Evolutionary conservation across 2,329 filamentous ascomycete genomes (phyloP).

Genomic region (Neonectria punicea): DNA sequence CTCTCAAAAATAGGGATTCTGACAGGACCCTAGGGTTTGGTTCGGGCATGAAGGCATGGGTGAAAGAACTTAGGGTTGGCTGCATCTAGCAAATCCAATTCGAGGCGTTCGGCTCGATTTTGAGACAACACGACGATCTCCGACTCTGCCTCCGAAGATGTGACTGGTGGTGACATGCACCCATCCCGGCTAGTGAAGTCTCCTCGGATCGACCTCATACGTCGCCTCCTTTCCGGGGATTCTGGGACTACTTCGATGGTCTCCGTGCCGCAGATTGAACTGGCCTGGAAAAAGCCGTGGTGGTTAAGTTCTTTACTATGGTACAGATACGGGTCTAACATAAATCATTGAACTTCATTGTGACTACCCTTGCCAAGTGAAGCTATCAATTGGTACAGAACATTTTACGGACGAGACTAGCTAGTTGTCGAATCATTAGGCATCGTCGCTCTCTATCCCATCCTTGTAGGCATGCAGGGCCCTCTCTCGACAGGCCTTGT

Average conservation of each 20-base stretch:
- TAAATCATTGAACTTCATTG: conserved; percentile 36
- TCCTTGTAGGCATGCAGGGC: conserved; percentile 78
- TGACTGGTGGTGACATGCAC: conserved; percentile 43
- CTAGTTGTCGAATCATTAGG: not conserved
- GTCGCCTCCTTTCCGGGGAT: conserved; percentile 59
- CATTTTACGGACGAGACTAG: not conserved
- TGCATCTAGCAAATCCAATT: conserved; percentile 58
- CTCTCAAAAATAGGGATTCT: conserved; percentile 39
- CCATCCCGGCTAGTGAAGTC: conserved; percentile 64
- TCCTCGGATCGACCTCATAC: conserved; percentile 57
- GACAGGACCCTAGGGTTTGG: conserved; percentile 45
- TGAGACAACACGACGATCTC: conserved; percentile 51
- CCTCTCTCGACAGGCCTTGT: conserved; percentile 74
- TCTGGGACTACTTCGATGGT: conserved; percentile 68
- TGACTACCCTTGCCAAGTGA: conserved; percentile 13
- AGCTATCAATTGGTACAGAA: not conserved
- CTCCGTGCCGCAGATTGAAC: conserved; percentile 68
- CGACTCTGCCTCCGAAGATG: conserved; percentile 42
- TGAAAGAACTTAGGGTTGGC: conserved; percentile 55
- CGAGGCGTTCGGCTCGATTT: conserved; percentile 60
- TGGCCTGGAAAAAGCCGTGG: conserved; percentile 71
- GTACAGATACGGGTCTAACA: conserved; percentile 77
- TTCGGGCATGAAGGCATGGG: conserved; percentile 52
- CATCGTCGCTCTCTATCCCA: conserved; percentile 46
- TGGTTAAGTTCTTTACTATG: conserved; percentile 63